These are phyloP conservation scores for Podospora australis DNA, from an alignment of 495 filamentous ascomycete species.

Conservation along the genomic window DNA sequence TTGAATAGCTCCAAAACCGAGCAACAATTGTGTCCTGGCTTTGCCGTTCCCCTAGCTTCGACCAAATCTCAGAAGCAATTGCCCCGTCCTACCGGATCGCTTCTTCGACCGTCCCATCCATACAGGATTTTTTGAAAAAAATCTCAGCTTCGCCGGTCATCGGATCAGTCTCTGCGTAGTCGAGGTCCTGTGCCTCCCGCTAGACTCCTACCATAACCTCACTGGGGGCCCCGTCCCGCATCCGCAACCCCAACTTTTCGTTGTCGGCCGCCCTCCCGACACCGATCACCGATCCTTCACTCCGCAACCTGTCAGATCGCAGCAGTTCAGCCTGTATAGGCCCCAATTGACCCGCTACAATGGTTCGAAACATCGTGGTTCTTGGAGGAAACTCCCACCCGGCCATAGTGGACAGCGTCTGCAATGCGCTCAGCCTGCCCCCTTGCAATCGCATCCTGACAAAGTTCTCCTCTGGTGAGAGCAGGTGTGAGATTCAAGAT, in stretches of 20 bases:
- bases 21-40: no score
- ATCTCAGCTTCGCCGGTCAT: background rate
- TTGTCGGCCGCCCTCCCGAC: slow-evolving; percentile 10
- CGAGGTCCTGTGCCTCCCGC: slow-evolving; percentile 1
- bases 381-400: slow-evolving; percentile 94
- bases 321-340: slow-evolving; percentile 7
- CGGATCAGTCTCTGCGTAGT: background rate
- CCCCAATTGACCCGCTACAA: slow-evolving; percentile 41
- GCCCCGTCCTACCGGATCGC: background rate
- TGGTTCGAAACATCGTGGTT: slow-evolving; percentile 97
- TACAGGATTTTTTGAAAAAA: no score
- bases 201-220: background rate
- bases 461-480: slow-evolving; percentile 95
- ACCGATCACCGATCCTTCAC: slow-evolving; percentile 1
- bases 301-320: slow-evolving; percentile 7
- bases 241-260: slow-evolving; percentile 4
- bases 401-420: slow-evolving; percentile 75
- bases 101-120: no score
- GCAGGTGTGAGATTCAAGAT: slow-evolving; percentile 89
- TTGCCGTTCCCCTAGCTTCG: background rate
- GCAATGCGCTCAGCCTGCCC: slow-evolving; percentile 79
- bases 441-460: slow-evolving; percentile 73
- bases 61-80: background rate
- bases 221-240: slow-evolving; percentile 7
- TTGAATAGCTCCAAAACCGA: background rate